These are phyloP conservation scores for Populus davidiana DNA, from an alignment of 345 rosid genomes.

Conservation along the genomic window DNA sequence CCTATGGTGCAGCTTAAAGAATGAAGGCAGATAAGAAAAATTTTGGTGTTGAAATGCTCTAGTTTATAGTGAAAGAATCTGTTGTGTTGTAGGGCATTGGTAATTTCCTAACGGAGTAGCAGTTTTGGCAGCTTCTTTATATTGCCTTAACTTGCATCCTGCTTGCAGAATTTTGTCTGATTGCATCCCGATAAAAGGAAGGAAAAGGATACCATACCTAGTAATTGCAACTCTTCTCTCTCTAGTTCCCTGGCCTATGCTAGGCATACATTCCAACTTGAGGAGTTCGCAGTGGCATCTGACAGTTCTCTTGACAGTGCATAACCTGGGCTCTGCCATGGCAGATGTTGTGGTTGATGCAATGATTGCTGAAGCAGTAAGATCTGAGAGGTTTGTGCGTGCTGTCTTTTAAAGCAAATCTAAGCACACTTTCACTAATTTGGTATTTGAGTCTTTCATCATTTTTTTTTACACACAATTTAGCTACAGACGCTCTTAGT, in stretches of 20 bases:
- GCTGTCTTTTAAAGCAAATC: background rate
- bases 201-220: constrained; percentile 83
- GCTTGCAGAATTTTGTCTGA: constrained; percentile 76
- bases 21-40: background rate
- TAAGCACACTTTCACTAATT: background rate
- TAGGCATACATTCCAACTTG: constrained; percentile 49
- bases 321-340: constrained; percentile 93
- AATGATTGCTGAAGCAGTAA: constrained; percentile 95
- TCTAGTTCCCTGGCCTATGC: constrained; percentile 83
- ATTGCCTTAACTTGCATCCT: background rate
- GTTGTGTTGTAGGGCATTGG: background rate
- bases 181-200: constrained; percentile 83
- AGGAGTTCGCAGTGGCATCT: constrained; percentile 66
- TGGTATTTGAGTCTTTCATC: background rate
- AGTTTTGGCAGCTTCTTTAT: background rate
- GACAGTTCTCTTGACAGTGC: constrained; percentile 65
- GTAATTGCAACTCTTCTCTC: constrained; percentile 70
- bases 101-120: background rate
- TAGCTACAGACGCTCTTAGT: background rate
- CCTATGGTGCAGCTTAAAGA: background rate
- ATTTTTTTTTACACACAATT: background rate
- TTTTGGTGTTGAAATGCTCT: background rate
- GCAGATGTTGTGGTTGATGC: constrained; percentile 97
- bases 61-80: background rate
- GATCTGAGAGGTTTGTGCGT: constrained; percentile 55